phyloP scores from a whole-genome alignment of 768 basidiomycete genomes.

The Lactifluus volemus region DNA sequence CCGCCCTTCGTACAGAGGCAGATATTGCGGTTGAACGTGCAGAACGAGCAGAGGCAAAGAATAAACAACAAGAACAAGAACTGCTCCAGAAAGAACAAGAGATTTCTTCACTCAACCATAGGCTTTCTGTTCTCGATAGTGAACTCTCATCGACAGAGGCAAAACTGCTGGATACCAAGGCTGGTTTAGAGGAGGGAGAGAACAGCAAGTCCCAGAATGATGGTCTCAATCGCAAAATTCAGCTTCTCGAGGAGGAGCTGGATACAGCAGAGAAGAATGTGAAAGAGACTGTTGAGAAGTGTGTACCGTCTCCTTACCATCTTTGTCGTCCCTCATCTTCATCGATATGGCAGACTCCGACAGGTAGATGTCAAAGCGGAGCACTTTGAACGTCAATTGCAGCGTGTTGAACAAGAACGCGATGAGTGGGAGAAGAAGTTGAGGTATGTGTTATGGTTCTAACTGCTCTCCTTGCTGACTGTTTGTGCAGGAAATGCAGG shows the following conservation, averaged over 20 bases:
- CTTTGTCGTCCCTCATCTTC: neutral
- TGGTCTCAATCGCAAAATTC: slow-evolving; percentile 70
- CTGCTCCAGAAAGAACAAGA: slow-evolving; percentile 81
- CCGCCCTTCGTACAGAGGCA: slow-evolving; percentile 70
- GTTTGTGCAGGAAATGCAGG: slow-evolving; percentile 51
- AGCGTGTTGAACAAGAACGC: slow-evolving; percentile 81
- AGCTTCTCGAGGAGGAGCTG: slow-evolving; percentile 90
- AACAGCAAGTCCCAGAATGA: slow-evolving; percentile 64
- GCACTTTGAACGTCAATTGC: slow-evolving; percentile 91
- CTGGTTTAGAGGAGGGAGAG: slow-evolving; percentile 57
- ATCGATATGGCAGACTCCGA: slow-evolving; percentile 52
- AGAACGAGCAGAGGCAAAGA: slow-evolving; percentile 77
- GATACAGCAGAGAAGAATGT: slow-evolving; percentile 93
- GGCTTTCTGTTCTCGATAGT: slow-evolving; percentile 51
- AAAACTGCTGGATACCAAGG: slow-evolving; percentile 58
- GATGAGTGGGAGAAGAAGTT: slow-evolving; percentile 92
- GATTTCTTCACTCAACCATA: slow-evolving; percentile 69
- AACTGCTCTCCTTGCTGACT: neutral
- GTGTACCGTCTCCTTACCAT: slow-evolving; percentile 28
- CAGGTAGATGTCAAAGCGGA: slow-evolving; percentile 99
- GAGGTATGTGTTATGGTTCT: slow-evolving; percentile 48
- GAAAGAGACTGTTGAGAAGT: slow-evolving; percentile 97
- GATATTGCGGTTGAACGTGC: slow-evolving; percentile 76
- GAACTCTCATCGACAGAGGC: slow-evolving; percentile 66
- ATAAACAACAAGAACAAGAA: slow-evolving; percentile 66